Percentiles rank a stretch among this genome's conserved stretches.
Conservation (phyloP, 257 asterid genomes). For the Ligustrum vulgare region DNA sequence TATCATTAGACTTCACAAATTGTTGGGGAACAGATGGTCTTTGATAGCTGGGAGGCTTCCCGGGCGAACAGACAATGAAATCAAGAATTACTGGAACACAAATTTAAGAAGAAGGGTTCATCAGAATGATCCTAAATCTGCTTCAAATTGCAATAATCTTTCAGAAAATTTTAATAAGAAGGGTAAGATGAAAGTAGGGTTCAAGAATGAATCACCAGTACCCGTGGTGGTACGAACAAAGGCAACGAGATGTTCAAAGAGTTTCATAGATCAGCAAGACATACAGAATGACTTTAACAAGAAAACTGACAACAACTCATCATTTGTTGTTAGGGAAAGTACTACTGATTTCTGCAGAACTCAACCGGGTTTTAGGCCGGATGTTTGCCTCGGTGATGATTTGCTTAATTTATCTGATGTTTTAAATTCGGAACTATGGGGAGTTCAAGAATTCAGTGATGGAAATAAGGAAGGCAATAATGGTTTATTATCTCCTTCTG, state of each 20-base stretch:
- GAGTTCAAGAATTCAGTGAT: background rate
- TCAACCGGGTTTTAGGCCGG: background rate
- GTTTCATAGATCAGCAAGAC: background rate
- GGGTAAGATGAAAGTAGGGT: background rate
- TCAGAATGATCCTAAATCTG: background rate
- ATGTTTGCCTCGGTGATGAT: background rate
- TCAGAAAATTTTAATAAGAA: background rate
- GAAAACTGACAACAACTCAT: background rate
- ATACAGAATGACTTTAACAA: background rate
- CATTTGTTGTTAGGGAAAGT: background rate
- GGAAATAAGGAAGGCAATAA: background rate
- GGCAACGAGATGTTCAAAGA: background rate
- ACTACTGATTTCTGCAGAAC: background rate
- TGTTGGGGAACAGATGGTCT: slow-evolving; percentile 22
- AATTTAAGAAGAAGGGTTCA: slow-evolving; percentile 9
- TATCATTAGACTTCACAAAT: slow-evolving; percentile 17
- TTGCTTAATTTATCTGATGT: background rate
- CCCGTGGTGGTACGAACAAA: background rate
- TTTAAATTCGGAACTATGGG: background rate
- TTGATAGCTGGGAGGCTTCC: slow-evolving; percentile 24
- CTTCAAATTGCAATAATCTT: background rate
- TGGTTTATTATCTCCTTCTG: background rate
- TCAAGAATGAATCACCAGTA: background rate
- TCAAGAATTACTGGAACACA: slow-evolving; percentile 24
- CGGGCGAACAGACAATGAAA: slow-evolving; percentile 25